These are phyloP conservation scores for Wallacemonas sp. DNA, from an alignment of 208 protist genomes.

Conservation along the genomic window DNA sequence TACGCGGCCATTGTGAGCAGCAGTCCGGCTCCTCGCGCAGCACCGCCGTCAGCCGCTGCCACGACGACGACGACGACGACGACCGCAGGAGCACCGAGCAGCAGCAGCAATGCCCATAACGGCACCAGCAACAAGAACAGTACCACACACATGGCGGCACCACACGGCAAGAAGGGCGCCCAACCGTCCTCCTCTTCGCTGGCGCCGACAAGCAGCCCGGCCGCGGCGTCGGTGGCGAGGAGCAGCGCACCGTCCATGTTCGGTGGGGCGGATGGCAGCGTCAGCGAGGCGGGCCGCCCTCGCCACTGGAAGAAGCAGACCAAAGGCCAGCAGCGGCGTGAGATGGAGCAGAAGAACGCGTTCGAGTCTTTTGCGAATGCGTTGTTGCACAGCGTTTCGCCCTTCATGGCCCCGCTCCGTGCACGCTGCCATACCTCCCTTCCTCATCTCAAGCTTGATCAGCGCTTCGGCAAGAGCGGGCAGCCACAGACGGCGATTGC, in stretches of 20 bases:
- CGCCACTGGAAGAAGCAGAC: conserved; percentile 87
- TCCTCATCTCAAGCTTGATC: conserved; percentile 88
- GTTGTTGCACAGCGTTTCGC: conserved; percentile 80
- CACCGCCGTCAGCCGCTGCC: conserved; percentile 32
- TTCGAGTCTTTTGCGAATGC: conserved; percentile 90
- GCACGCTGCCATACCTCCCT: conserved; percentile 71
- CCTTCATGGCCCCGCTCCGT: conserved; percentile 86
- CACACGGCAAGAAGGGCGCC: too few relatives aligned
- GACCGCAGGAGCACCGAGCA: neutral
- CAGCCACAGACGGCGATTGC: conserved; percentile 84
- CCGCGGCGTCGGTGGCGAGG: neutral
- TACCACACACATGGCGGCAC: too few relatives aligned
- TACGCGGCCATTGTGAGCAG: conserved; percentile 11
- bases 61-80: conserved; percentile 27
- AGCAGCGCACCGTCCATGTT: neutral
- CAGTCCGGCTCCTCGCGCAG: conserved; percentile 30
- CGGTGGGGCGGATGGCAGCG: neutral
- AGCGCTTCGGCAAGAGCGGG: conserved; percentile 85
- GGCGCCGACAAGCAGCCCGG: too few relatives aligned
- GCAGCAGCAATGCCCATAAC: too few relatives aligned
- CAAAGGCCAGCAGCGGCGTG: conserved; percentile 79
- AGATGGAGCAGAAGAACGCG: conserved; percentile 82
- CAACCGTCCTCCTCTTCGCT: neutral
- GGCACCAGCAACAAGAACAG: neutral
- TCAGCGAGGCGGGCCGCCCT: conserved; percentile 8